phyloP scores from a whole-genome alignment of 108 stramenopile species.

The Craspedostauros australis region DNA sequence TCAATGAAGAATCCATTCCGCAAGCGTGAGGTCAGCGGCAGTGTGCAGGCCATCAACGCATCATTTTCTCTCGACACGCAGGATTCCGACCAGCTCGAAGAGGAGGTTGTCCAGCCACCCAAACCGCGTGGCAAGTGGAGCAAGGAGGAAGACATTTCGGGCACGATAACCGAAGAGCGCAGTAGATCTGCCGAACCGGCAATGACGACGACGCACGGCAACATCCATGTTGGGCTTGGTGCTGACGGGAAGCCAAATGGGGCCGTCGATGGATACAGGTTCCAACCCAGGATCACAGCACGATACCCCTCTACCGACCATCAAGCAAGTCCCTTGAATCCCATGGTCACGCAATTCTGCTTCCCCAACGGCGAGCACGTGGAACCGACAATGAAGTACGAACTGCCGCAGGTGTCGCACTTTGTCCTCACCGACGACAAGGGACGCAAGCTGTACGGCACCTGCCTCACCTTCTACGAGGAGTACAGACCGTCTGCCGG shows the following conservation, averaged over 20 bases:
- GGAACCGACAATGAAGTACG: slow-evolving; percentile 50
- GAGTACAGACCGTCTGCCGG: slow-evolving; percentile 44
- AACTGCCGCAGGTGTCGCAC: slow-evolving; percentile 75
- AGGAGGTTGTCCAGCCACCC: slow-evolving; percentile 20
- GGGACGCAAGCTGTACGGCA: slow-evolving; percentile 80
- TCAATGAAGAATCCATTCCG: too few relatives aligned
- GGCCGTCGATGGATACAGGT: slow-evolving; percentile 9
- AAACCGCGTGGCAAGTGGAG: slow-evolving; percentile 29
- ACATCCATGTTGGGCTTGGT: slow-evolving; percentile 32
- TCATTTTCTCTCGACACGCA: too few relatives aligned
- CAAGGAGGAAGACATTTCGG: slow-evolving; percentile 1
- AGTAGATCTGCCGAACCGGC: neutral
- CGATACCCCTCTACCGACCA: slow-evolving; percentile 69
- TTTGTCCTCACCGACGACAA: slow-evolving; percentile 81
- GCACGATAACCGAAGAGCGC: neutral
- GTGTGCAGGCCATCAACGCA: too few relatives aligned
- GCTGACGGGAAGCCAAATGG: neutral
- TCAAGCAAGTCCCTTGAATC: slow-evolving; percentile 71
- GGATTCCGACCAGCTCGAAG: too few relatives aligned
- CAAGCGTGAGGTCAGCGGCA: too few relatives aligned
- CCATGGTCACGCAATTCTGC: slow-evolving; percentile 81
- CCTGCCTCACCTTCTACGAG: slow-evolving; percentile 79
- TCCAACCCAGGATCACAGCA: slow-evolving; percentile 71
- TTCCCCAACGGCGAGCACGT: slow-evolving; percentile 64
- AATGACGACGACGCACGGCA: slow-evolving; percentile 20